Evolutionary conservation across 2,329 filamentous ascomycete genomes (phyloP), one percentile per base, ranked within the genome.

Genomic region (Tolypocladium sp.): DNA sequence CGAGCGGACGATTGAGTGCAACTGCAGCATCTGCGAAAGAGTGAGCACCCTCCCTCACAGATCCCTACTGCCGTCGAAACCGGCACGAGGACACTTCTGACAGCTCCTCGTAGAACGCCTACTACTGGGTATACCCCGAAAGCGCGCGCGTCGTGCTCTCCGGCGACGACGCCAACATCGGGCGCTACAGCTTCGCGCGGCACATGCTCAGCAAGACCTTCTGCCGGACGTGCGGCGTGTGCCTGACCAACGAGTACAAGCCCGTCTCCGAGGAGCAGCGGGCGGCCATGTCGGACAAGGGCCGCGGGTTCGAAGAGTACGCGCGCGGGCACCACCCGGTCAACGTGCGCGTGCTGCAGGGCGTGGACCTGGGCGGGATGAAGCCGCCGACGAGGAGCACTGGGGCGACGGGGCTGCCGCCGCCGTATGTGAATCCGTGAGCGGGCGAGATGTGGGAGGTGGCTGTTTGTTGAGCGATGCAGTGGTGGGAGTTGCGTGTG

Each of bases 11-110:
- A 30, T 69, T 1, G 76, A 80, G 56, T 82, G 80, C 70, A 79
- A 81, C 66, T 83, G 81, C 72, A 82, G 79, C 65, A 73, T 75
- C 63, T 82, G 79, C 67, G 66, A 68, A 49, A 70, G 76, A 56
- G 76, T 77, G 68, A 65, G 70, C 61, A 20, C 52, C 41, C 35
- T 52, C 25, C 15, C n/a, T 10, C 27, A 30, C 44, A 7, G n/a
- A 3, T 2, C 15, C 22, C 22, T 30, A 13, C 13, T 1, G 13
- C 12, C 13, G 1, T 20, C n/a, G n/a, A n/a, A n/a, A n/a, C n/a
- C n/a, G n/a, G n/a, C n/a, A n/a, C 22, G n/a, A 58, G 25, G 38
- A 55, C 51, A 13, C 54, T 44, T 42, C 55, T 51, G 42, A 60
- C 41, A 2, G n/a, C 44, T n/a, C 4, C 22, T 4, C 20, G 41